These are phyloP conservation scores for Allantophomopsis lycopodina DNA, from an alignment of 2,329 filamentous ascomycete species.

Conservation along the genomic window DNA sequence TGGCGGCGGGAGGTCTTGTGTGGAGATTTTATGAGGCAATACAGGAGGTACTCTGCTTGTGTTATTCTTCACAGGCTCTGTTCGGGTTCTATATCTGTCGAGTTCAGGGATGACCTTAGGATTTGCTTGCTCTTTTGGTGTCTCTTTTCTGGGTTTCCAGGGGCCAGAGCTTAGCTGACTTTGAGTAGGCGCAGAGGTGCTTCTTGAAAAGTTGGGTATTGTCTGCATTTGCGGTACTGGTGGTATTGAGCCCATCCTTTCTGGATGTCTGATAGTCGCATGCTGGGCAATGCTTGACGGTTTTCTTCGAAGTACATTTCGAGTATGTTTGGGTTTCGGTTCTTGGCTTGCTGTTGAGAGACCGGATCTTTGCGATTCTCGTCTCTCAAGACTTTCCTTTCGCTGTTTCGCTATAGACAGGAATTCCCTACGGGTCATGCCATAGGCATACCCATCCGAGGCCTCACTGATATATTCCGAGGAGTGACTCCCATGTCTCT, in stretches of 20 bases:
- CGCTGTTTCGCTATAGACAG: too few species aligned
- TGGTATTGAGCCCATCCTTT: conserved; percentile 6
- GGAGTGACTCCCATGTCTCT: too few species aligned
- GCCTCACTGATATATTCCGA: too few species aligned
- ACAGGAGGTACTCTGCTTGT: conserved; percentile 25
- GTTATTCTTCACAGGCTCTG: conserved; percentile 19
- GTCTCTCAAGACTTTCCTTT: too few species aligned
- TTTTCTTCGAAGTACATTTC: conserved; percentile 34
- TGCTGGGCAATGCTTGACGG: conserved; percentile 30
- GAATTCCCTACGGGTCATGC: too few species aligned
- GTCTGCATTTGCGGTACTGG: conserved; percentile 1
- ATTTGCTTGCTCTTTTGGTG: conserved; percentile 1
- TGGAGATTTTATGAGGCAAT: conserved; percentile 41
- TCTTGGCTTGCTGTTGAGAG: conserved; percentile 1
- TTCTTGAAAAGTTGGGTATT: too few species aligned
- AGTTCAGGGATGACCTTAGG: conserved; percentile 35
- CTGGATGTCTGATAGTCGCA: conserved; percentile 1
- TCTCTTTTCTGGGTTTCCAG: neutral
- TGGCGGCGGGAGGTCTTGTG: conserved; percentile 52
- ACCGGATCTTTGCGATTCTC: too few species aligned
- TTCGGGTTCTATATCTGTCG: conserved; percentile 41
- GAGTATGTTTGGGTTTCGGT: conserved; percentile 16
- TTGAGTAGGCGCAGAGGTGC: too few species aligned
- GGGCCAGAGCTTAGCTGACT: neutral
- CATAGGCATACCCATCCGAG: too few species aligned